Base-by-base conservation (phyloP, 805 yeast genomes). In the Lachancea lanzarotensis region DNA sequence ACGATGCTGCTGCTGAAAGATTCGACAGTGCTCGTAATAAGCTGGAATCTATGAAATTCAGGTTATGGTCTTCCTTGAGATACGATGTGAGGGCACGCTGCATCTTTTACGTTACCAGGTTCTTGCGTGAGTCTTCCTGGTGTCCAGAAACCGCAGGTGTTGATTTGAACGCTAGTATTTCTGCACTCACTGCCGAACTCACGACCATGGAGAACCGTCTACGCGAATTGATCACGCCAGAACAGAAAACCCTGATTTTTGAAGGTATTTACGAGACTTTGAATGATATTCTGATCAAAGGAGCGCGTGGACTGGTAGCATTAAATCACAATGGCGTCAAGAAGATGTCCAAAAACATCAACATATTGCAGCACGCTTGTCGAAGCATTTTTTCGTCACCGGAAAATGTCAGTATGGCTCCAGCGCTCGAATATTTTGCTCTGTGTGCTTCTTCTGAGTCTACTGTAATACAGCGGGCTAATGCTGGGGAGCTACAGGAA, bases 301-400 rank as follows among this genome's bases (percentile, higher is more conserved):
- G 62, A 4, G 52, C 64, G 7, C 47, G 50, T 2, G 55, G 60
- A 1, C 55, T 63, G 7, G 40, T 45, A 8, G 53, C 53, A 1
- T 38, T 62, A 22, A 63, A 62, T 44, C 40, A 45, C n/a, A 58
- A 58, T 41, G 68, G 68, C 38, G 46, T 54, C 7, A 62, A 56
- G 38, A 62, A 58, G 27, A 50, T 63, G 42, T 36, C 53, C 9
- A 62, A 59, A 45, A 63, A 63, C 32, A 57, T 62, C 6, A 62
- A 54, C 20, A 58, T 55, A 16, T 43, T 62, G 32, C 68, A 63
- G 43, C 62, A 62, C 35, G 51, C 57, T 9, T 54, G 52, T 25
- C 55, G 65, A 48, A 56, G 52, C 26, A 44, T 60, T 9, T 45
- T 52, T 2, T 29, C 29, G 6, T 55, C 57, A 17, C 50, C 63